Conservation (phyloP, 2,329 filamentous ascomycete genomes). For the Diaporthe ampelina region DNA sequence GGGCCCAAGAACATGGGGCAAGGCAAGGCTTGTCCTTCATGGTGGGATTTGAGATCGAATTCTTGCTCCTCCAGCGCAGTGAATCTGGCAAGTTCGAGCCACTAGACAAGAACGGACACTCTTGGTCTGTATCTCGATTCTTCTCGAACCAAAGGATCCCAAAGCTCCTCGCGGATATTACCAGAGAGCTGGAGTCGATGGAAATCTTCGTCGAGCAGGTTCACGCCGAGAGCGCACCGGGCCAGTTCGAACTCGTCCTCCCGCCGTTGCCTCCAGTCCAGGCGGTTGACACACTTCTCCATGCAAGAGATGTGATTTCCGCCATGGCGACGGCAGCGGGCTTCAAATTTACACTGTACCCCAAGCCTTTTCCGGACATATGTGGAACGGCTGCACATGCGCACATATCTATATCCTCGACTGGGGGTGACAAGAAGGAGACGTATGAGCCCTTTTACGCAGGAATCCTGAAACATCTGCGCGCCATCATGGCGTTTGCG, state of each 20-base stretch:
- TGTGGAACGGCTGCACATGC: constrained; percentile 78
- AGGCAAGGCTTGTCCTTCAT: constrained; percentile 70
- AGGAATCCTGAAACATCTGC: constrained; percentile 76
- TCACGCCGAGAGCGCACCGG: constrained; percentile 79
- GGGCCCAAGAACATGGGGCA: constrained; percentile 65
- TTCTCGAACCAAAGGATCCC: constrained; percentile 71
- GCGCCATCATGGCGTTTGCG: constrained; percentile 77
- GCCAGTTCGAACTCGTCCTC: constrained; percentile 84
- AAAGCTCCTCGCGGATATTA: constrained; percentile 75
- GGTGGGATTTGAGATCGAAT: constrained; percentile 86
- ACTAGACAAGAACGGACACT: constrained; percentile 74
- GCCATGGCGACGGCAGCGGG: constrained; percentile 73
- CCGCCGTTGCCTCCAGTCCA: constrained; percentile 72
- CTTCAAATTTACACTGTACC: constrained; percentile 79
- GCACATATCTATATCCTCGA: constrained; percentile 75
- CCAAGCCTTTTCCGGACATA: constrained; percentile 72
- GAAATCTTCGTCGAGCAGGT: constrained; percentile 79
- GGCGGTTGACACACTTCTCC: constrained; percentile 80
- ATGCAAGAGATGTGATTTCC: constrained; percentile 77
- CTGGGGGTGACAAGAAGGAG: constrained; percentile 54
- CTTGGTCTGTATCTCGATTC: constrained; percentile 77
- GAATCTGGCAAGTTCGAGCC: constrained; percentile 53
- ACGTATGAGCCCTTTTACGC: constrained; percentile 78
- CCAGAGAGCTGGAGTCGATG: constrained; percentile 69
- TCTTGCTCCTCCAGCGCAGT: constrained; percentile 74